Evolutionary conservation across 2,329 filamentous ascomycete species (phyloP), one percentile per base, ranked within the genome.

Genomic region (Pseudocercospora fijiensis): DNA sequence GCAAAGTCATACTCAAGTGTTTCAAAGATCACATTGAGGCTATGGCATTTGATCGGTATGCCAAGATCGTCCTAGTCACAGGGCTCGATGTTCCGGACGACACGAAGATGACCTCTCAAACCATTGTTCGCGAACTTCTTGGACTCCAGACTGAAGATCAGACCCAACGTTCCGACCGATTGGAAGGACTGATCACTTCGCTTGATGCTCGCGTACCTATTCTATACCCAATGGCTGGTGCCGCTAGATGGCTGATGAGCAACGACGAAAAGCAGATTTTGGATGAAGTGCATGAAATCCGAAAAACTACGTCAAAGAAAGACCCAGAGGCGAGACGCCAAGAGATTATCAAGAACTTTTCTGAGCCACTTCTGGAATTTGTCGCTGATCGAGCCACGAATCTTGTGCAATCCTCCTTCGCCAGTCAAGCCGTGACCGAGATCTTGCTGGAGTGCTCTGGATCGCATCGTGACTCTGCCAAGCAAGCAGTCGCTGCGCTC

Each of bases 11-110:
- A 62, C 81, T 98, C 57, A 92, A 90, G 78, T 89, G 89, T 58
- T 97, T 92, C 85, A 96, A 96, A 76, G 92, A 96, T 70, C 95
- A 89, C 10, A 86, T 96, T 68, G 88, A 93, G 74, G 81, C 90
- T 67, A 91, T 99, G 86, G 91, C 92, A 2, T 88, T 86, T 55
- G 94, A 99, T 74, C 77, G 83, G 6, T 79, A 93, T 72, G 95
- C 88, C 1, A 92, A 96, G 74, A 83, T 89, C 66, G 85, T 98
- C 60, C 86, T 99, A 33, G 83, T 98, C 61, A 85, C 92, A 1
- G 91, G 92, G 1, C 92, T 93, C 75, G 95, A 98, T 72, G 88
- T 96, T 56, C 88, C 96, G 56, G 95, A 99, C 71, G 95, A 99
- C 76, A 99, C 95, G 9, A 93, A 96, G 68, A 83, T 68, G 96